Conservation (phyloP, 305 asterid genomes). For the Rubia occidens region DNA sequence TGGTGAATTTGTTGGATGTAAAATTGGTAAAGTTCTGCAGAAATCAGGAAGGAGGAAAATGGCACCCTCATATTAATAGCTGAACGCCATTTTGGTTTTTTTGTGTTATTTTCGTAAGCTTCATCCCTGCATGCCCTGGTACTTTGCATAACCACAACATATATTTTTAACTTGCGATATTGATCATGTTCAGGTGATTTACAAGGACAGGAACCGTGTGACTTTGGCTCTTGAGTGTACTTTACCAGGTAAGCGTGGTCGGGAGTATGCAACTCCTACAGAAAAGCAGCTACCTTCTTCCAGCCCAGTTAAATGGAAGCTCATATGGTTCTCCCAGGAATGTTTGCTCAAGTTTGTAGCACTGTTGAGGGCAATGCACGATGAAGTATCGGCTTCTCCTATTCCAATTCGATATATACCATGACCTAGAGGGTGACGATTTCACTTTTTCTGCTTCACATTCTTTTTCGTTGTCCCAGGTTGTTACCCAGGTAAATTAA, state of each 20-base stretch:
- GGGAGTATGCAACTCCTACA: constrained; percentile 7
- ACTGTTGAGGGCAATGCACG: constrained; percentile 30
- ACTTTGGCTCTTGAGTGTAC: constrained; percentile 24
- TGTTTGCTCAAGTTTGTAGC: constrained; percentile 31
- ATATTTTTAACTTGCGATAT: not conserved
- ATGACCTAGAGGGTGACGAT: constrained; percentile 8
- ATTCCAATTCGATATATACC: constrained; percentile 14
- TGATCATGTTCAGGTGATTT: constrained; percentile 34
- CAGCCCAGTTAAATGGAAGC: constrained; percentile 34
- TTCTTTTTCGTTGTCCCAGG: constrained; percentile 26
- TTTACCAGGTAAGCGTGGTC: constrained; percentile 12
- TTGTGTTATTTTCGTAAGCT: too few relatives aligned
- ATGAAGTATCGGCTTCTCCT: constrained; percentile 19
- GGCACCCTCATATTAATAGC: too few relatives aligned
- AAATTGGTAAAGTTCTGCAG: not conserved
- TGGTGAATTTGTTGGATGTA: not conserved
- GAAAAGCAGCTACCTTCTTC: constrained; percentile 11
- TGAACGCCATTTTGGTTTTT: too few relatives aligned
- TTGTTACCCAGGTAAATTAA: constrained; percentile 16
- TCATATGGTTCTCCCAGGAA: constrained; percentile 38
- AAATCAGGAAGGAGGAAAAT: too few relatives aligned
- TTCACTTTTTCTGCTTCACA: constrained; percentile 11
- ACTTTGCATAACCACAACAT: too few relatives aligned
- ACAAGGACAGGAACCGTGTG: constrained; percentile 21
- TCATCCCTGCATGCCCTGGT: too few relatives aligned